These are phyloP conservation scores for Ceratobasidium sp. DNA, from an alignment of 1,284 basidiomycete species.

Conservation along the genomic window DNA sequence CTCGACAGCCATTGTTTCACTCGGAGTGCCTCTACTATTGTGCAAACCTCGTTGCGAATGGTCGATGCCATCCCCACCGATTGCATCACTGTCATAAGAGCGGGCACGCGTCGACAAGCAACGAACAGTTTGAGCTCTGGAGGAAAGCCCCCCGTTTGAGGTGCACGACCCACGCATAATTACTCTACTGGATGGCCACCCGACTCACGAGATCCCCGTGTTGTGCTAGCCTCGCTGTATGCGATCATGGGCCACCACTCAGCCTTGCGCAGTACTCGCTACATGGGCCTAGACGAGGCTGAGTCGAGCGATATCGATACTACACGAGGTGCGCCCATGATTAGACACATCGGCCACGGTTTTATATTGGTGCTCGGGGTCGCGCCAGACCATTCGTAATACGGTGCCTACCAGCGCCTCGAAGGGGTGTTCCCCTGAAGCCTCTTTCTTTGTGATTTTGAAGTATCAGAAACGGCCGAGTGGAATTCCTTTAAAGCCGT, in stretches of 20 bases:
- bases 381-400: background rate
- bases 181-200: background rate
- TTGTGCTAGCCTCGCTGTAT: background rate
- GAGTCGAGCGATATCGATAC: conserved; percentile 1
- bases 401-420: background rate
- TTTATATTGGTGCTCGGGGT: background rate
- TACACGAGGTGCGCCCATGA: background rate
- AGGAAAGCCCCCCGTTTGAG: conserved; percentile 8
- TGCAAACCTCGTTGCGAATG: background rate
- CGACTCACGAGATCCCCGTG: background rate
- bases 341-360: background rate
- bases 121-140: background rate
- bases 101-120: too few relatives aligned
- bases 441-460: background rate
- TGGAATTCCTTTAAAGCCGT: too few relatives aligned
- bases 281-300: background rate
- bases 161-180: background rate
- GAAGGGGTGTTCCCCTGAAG: background rate
- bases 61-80: background rate
- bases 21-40: background rate
- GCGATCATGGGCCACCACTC: background rate
- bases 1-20: conserved; percentile 4
- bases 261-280: background rate
- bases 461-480: background rate
- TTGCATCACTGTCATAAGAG: background rate